These are phyloP conservation scores for Juglanconis juglandina DNA, from an alignment of 2,329 filamentous ascomycete genomes.

Conservation along the genomic window DNA sequence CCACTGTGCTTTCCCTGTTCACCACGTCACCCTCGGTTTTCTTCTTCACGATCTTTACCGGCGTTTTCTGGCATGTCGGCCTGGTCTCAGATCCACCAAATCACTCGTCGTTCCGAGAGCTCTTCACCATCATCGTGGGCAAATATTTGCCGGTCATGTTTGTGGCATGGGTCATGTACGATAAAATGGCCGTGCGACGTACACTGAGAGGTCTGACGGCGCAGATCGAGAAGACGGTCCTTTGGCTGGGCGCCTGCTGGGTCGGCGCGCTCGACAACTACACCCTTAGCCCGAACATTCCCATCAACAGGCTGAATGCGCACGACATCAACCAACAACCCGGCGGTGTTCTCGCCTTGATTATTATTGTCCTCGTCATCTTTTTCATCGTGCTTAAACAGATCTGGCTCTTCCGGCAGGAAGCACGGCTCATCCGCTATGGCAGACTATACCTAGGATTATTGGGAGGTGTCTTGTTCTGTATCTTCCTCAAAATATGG, in stretches of 20 bases:
- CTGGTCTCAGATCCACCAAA: slow-evolving; percentile 84
- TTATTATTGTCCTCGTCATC: slow-evolving; percentile 71
- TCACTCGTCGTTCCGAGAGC: slow-evolving; percentile 60
- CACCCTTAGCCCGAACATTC: slow-evolving; percentile 82
- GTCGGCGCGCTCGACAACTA: slow-evolving; percentile 91
- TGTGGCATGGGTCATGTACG: slow-evolving; percentile 81
- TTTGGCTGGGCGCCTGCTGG: slow-evolving; percentile 90
- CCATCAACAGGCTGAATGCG: slow-evolving; percentile 84
- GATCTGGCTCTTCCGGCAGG: slow-evolving; percentile 80
- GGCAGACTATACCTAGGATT: slow-evolving; percentile 75
- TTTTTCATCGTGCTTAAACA: slow-evolving; percentile 68
- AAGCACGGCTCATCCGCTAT: slow-evolving; percentile 75
- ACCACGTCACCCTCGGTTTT: slow-evolving; percentile 75
- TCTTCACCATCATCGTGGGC: slow-evolving; percentile 75
- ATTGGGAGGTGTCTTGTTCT: slow-evolving; percentile 61
- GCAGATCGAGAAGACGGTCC: slow-evolving; percentile 82
- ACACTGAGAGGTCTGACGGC: slow-evolving; percentile 70
- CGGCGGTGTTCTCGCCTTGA: slow-evolving; percentile 78
- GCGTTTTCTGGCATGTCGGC: slow-evolving; percentile 85
- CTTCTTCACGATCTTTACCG: slow-evolving; percentile 78
- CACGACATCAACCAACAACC: slow-evolving; percentile 88
- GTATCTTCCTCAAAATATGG: slow-evolving; percentile 61
- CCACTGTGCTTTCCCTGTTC: slow-evolving; percentile 74
- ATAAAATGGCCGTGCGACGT: slow-evolving; percentile 72
- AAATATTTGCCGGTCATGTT: slow-evolving; percentile 86